Base-by-base conservation (phyloP, 1,139 yeast species). In the Pichia cactophila region DNA sequence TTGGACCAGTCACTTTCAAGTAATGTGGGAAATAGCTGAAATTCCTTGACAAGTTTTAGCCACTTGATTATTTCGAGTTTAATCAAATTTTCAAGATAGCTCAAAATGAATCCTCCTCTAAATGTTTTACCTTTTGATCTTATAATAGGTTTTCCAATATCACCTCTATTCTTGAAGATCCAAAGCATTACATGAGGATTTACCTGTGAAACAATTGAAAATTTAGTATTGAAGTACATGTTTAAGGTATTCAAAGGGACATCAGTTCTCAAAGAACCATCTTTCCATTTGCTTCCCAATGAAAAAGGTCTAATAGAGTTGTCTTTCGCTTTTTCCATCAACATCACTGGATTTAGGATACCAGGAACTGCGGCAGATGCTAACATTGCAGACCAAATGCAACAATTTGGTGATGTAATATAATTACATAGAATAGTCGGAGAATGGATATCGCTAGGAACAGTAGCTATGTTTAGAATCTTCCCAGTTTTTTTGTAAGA, bases 361-460 rank as follows among this genome's bases (percentile, higher is more conserved):
- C 94, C 94, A 0, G 94, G 94, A 9, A 86, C 94, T 0, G 94
- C 94, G 5, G 88, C 79, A 12, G 89, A 81, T 0, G 94, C 94
- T 43, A 86, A 68, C 54, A 86, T 68, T 0, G 90, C 72, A 2
- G 87, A 80, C 94, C 94, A 86, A 23, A 86, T 81, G n/a, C 85
- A 82, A 61, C 92, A 84, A 62, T 83, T 77, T 11, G 94, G 94
- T 8, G 90, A 78, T 0, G 94, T 86, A 50, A 84, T 75, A 59
- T 81, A 81, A 58, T 86, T 86, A 64, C 92, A 83, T 49, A 86
- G 69, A 61, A 86, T 85, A 5, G 82, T 89, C 0, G 95, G 94
- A 1, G 90, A 81, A 62, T 84, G 86, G 1, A 88, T 86, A 61
- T 86, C 92, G 7, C 88, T 83, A 1, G 95, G 94, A 3, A 86